Evolutionary conservation across 202 grass and related monocot species (phyloP), one percentile per base, ranked within the genome.

Genomic region (Carex sylvatica): DNA sequence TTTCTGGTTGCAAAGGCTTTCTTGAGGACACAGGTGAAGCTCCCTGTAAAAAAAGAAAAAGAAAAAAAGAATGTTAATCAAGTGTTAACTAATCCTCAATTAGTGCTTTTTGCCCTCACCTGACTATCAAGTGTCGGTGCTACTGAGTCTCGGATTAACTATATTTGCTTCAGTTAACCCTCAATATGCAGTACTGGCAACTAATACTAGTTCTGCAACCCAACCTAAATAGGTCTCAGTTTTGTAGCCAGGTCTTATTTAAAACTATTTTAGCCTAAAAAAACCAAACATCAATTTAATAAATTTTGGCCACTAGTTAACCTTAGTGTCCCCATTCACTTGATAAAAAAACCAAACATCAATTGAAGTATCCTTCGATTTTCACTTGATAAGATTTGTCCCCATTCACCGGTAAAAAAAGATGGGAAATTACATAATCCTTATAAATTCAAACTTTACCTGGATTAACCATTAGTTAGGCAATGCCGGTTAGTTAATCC

Each of bases 1-100:
- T 91, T 69, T 98, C 90, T 62, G 88, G 84, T 87, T 93, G 87
- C 61, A 95, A 33, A 74, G 89, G 87, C 84, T 93, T 98, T 82
- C 82, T 85, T 76, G 85, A 86, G 80, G 89, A 76, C 61, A 86
- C 44, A 65, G 89, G 74, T 85, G 84, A 83, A 93, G 82, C 89
- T 86, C 85, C 88, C 70, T 85, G 85, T 20, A 42, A 80, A 49
- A 54, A n/a, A n/a, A 6, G 86, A 38, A 40, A 35, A 35, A 35
- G 4, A 44, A 65, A 11, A 62, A 69, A 20, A 86, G 52, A 42
- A 61, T 31, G 67, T 31, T 83, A 61, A 61, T 89, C 78, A 87
- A 53, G 61, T 58, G 26, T 58, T 56, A 36, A 59, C 51, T 77
- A 36, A 36, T 51, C 19, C 9, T 51, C 42, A 68, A 7, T 52